Percentiles rank a stretch among this genome's conserved stretches.
These are phyloP conservation scores for Suillus paluster DNA, from an alignment of 768 basidiomycete species.

Conservation along the genomic window DNA sequence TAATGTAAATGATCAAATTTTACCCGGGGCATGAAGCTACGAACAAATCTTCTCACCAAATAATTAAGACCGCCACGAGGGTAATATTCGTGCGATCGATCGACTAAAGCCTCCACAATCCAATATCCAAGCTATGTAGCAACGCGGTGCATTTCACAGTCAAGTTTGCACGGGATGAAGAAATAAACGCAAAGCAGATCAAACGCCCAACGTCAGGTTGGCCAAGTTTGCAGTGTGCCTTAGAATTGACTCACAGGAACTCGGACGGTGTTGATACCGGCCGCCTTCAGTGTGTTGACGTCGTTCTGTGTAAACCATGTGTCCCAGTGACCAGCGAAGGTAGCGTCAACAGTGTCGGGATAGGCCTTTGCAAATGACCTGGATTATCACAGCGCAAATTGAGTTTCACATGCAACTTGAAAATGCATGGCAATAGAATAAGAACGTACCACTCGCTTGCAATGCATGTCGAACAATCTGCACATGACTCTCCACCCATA, in stretches of 20 bases:
- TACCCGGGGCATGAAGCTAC: background rate
- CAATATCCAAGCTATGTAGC: conserved; percentile 74
- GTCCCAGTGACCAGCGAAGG: conserved; percentile 68
- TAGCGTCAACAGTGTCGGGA: conserved; percentile 59
- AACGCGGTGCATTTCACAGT: background rate
- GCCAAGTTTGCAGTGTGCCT: background rate
- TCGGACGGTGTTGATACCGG: conserved; percentile 77
- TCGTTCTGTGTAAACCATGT: conserved; percentile 75
- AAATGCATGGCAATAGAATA: too few species aligned
- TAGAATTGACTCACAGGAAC: conserved; percentile 57
- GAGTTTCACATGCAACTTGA: background rate
- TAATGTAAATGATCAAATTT: conserved; percentile 28
- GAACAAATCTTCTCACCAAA: conserved; percentile 48
- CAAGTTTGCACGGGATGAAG: background rate
- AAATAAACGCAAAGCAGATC: background rate
- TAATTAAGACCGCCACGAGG: conserved; percentile 71
- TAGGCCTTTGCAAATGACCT: conserved; percentile 66
- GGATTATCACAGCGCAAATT: background rate
- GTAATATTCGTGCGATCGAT: conserved; percentile 62
- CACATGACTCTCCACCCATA: conserved; percentile 74
- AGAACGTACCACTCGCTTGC: conserved; percentile 61
- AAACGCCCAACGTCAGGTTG: background rate
- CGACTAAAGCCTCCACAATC: conserved; percentile 75
- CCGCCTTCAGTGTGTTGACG: conserved; percentile 53
- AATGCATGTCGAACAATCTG: conserved; percentile 66